phyloP scores from a whole-genome alignment of 805 yeast genomes.

The Kuraishia hungarica region DNA sequence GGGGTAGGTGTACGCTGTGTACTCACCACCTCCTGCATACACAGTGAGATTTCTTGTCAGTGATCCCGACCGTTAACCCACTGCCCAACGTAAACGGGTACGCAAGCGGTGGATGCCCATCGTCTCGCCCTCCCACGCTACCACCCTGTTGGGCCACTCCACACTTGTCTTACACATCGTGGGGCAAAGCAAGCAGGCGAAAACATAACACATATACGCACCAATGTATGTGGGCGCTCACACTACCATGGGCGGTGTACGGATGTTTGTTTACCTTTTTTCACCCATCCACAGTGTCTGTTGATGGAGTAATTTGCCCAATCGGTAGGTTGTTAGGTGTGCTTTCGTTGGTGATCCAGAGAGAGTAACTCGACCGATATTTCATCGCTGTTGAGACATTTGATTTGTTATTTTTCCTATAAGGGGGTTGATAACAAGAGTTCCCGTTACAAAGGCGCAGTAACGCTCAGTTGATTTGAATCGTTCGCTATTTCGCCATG shows the following conservation, averaged over 20 bases:
- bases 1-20: too few relatives aligned
- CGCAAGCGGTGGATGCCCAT: too few relatives aligned
- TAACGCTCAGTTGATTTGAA: not conserved
- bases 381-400: too few relatives aligned
- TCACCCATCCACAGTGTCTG: conserved; percentile 4
- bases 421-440: too few relatives aligned
- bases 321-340: conserved; percentile 15
- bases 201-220: not conserved
- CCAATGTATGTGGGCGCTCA: not conserved
- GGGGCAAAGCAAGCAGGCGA: not conserved
- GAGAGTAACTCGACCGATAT: too few relatives aligned
- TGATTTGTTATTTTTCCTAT: too few relatives aligned
- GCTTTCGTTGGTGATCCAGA: too few relatives aligned
- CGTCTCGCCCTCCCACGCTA: not conserved
- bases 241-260: not conserved
- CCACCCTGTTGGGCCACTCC: not conserved
- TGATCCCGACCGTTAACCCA: too few relatives aligned
- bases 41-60: too few relatives aligned
- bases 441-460: not conserved
- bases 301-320: conserved; percentile 16
- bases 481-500: conserved; percentile 15
- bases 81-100: too few relatives aligned
- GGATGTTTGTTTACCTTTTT: not conserved
- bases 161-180: not conserved
- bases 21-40: too few relatives aligned